phyloP scores from a whole-genome alignment of 179 eudicot species.

The Actinidia arguta region DNA sequence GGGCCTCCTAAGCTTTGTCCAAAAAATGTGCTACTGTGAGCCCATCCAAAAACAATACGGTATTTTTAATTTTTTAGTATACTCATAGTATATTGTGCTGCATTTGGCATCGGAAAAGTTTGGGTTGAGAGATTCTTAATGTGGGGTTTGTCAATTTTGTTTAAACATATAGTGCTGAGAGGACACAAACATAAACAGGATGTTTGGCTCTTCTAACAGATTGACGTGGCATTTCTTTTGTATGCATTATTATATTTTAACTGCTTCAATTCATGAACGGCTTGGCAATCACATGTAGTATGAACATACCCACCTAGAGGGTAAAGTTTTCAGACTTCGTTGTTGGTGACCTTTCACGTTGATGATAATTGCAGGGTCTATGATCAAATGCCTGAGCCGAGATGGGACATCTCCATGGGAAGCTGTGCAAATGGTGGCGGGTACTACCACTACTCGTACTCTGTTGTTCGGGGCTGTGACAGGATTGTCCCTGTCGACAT shows the following conservation, averaged over 20 bases:
- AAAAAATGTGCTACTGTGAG: background rate
- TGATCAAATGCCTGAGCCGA: conserved; percentile 99
- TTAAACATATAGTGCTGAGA: background rate
- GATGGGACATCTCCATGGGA: conserved; percentile 99
- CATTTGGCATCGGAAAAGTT: background rate
- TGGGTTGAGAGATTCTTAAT: background rate
- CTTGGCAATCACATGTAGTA: background rate
- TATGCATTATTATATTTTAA: background rate
- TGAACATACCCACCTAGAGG: background rate
- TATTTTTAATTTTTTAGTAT: too few species aligned
- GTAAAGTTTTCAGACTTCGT: background rate
- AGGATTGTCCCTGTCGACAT: conserved; percentile 97
- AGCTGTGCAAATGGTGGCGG: conserved; percentile 99
- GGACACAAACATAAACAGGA: background rate
- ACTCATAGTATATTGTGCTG: background rate
- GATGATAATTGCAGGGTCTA: conserved; percentile 66
- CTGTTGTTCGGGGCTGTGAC: conserved; percentile 97
- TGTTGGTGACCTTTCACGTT: background rate
- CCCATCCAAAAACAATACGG: background rate
- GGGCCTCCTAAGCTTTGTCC: too few species aligned
- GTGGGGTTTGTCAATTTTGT: background rate
- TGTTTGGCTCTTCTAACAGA: background rate
- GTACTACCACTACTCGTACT: conserved; percentile 94
- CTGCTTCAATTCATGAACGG: background rate
- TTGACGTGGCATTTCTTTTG: background rate